Conservation (phyloP, 441 rosid species). For the Gossypium lobatum region DNA sequence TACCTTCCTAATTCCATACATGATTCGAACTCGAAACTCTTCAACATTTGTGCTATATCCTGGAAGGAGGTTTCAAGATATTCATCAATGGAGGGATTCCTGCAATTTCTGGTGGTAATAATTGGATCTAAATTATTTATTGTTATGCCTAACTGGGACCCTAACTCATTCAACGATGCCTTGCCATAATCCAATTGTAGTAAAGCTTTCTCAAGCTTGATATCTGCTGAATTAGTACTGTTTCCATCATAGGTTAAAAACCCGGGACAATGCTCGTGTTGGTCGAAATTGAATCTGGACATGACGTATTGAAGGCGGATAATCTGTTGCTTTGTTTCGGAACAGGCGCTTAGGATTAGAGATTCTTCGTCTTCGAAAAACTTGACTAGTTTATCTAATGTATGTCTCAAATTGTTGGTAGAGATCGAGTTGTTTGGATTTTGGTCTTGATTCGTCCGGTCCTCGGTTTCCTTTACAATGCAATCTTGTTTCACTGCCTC, state of each 20-base stretch:
- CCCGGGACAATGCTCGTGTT: background rate
- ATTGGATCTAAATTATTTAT: slow-evolving; percentile 8
- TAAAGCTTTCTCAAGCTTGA: slow-evolving; percentile 24
- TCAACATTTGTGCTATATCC: slow-evolving; percentile 22
- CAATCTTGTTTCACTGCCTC: slow-evolving; percentile 21
- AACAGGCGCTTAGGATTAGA: background rate
- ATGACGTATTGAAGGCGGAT: background rate
- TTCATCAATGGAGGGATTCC: background rate
- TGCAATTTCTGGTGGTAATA: background rate
- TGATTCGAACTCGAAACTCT: slow-evolving; percentile 33
- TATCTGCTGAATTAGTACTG: background rate
- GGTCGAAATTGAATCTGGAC: slow-evolving; percentile 11
- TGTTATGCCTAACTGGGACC: slow-evolving; percentile 5
- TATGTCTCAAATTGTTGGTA: background rate
- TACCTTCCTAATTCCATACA: slow-evolving; percentile 35
- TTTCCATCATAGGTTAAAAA: background rate
- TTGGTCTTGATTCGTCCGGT: background rate
- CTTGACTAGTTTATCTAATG: slow-evolving; percentile 9
- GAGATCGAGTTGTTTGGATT: slow-evolving; percentile 7
- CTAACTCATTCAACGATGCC: slow-evolving; percentile 18
- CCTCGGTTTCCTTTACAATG: slow-evolving; percentile 3
- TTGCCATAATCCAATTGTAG: slow-evolving; percentile 23
- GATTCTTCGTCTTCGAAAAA: slow-evolving; percentile 11
- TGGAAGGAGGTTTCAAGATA: slow-evolving; percentile 8
- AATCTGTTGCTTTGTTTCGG: slow-evolving; percentile 15